Percentiles rank a stretch among this genome's conserved stretches.
Evolutionary conservation across 2,329 filamentous ascomycete species (phyloP).

Genomic region (Hypoxylon sp.): DNA sequence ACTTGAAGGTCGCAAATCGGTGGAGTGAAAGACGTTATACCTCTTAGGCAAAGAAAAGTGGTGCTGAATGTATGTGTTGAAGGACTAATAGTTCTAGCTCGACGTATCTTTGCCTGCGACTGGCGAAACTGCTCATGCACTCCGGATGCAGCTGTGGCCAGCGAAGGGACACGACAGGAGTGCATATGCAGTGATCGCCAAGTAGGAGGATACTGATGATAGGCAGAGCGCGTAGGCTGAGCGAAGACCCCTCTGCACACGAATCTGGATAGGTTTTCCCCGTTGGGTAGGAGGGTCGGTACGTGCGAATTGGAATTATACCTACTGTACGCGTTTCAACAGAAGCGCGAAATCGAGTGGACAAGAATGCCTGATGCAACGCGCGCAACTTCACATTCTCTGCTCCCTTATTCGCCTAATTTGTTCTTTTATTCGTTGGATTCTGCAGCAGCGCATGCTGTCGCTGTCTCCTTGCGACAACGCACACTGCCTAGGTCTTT

Average conservation of each 20-base stretch:
- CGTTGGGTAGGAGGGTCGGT: constrained; percentile 45
- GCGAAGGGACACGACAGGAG: constrained; percentile 56
- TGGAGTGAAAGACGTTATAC: constrained; percentile 28
- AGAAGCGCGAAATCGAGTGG: constrained; percentile 51
- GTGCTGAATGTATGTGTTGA: constrained; percentile 30
- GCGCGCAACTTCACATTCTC: constrained; percentile 43
- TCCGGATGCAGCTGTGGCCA: constrained; percentile 54
- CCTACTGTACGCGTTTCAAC: constrained; percentile 52
- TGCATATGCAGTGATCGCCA: constrained; percentile 58
- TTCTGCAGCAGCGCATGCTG: constrained; percentile 28
- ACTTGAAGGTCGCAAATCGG: constrained; percentile 33
- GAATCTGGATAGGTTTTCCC: constrained; percentile 36
- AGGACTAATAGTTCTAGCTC: constrained; percentile 33
- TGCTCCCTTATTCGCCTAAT: constrained; percentile 31
- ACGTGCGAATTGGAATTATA: constrained; percentile 37
- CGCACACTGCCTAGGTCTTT: constrained; percentile 36
- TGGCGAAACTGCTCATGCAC: constrained; percentile 49
- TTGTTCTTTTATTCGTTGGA: constrained; percentile 32
- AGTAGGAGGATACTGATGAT: constrained; percentile 48
- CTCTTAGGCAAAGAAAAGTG: constrained; percentile 28
- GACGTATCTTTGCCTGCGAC: constrained; percentile 41
- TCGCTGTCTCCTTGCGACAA: constrained; percentile 31
- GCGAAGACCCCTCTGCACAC: constrained; percentile 38
- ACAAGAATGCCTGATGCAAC: constrained; percentile 46
- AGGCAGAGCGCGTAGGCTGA: constrained; percentile 38